Base-by-base conservation (phyloP, 371 early-diverging fungal genomes). In the Coemansia sp. region DNA sequence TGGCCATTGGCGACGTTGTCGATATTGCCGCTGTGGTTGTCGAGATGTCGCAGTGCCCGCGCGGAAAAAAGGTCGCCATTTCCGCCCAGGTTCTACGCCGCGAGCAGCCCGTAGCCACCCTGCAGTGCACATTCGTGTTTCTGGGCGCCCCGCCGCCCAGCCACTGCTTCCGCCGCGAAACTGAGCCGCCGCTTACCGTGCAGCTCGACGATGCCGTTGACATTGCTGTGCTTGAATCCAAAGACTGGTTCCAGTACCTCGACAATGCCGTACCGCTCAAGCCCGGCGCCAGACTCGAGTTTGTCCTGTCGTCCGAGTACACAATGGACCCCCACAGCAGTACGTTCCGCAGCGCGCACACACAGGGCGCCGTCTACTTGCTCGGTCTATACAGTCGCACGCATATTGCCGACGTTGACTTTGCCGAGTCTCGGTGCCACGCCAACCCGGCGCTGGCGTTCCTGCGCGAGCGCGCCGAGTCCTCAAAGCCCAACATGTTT, bases 171-270 rank as follows among this genome's bases (percentile, higher is more conserved):
- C 66, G 61, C 0, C 60, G 42, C 18, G 55, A 29, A 32, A 91
- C 90, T 67, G 87, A 90, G 37, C 90, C 93, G 34, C 81, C 88
- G 64, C 76, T 94, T 58, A 83, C 80, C 55, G 62, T 95, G 39
- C 75, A 80, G n/a, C 70, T 94, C 31, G 70, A 78, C n/a, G 83
- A 87, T 34, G 81, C 81, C 60, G 90, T 92, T 80, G 77, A 80
- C 43, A 32, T 70, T 16, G 93, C 93, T 42, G 92, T 95, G 53
- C 84, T 97, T 54, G 81, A 89, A 76, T 87, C 93, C 72, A 95
- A 96, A 84, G 83, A 86, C 57, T 97, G 96, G 95, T 84, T 94
- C 71, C 80, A 86, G 18, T 91, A 90, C 64, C 87, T 86, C 86
- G 63, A 72, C 59, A 82, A 81, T 38, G 84, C 86, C 24, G 82